Conservation (phyloP, 179 eudicot species). For the Spinacia oleracea region DNA sequence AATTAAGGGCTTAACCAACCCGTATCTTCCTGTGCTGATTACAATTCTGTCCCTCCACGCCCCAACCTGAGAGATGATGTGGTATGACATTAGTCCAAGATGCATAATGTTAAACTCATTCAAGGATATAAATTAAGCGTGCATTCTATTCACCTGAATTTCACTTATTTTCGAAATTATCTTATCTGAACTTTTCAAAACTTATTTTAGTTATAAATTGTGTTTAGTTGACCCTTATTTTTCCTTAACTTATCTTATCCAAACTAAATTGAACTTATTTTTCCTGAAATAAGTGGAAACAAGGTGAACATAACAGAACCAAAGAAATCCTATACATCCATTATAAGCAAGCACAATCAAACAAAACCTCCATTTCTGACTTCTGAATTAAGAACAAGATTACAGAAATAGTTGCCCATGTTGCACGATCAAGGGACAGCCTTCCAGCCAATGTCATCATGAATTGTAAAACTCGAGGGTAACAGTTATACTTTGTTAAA, state of each 20-base stretch:
- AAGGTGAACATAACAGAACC: too few relatives aligned
- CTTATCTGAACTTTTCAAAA: too few relatives aligned
- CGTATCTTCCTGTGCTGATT: slow-evolving; percentile 72
- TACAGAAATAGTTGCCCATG: not conserved
- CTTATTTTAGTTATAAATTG: too few relatives aligned
- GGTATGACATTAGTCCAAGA: not conserved
- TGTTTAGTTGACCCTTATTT: too few relatives aligned
- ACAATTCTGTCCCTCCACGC: slow-evolving; percentile 95
- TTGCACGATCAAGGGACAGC: not conserved
- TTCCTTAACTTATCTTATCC: too few relatives aligned
- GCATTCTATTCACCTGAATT: too few relatives aligned
- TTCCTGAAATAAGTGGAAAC: too few relatives aligned
- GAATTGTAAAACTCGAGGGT: not conserved
- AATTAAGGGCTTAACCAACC: slow-evolving; percentile 58
- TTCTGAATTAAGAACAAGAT: not conserved
- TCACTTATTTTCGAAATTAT: too few relatives aligned
- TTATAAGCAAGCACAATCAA: not conserved
- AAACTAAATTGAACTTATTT: too few relatives aligned
- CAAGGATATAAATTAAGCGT: not conserved
- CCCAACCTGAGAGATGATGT: slow-evolving; percentile 56
- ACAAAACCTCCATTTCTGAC: not conserved
- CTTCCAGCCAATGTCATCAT: not conserved
- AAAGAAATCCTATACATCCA: not conserved
- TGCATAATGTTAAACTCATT: not conserved
- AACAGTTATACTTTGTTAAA: not conserved